A percentile compares a stretch with the other conserved stretches of the same genome.
phyloP scores from a whole-genome alignment of 1,284 basidiomycete species.

The Microstroma glucosiphilum region DNA sequence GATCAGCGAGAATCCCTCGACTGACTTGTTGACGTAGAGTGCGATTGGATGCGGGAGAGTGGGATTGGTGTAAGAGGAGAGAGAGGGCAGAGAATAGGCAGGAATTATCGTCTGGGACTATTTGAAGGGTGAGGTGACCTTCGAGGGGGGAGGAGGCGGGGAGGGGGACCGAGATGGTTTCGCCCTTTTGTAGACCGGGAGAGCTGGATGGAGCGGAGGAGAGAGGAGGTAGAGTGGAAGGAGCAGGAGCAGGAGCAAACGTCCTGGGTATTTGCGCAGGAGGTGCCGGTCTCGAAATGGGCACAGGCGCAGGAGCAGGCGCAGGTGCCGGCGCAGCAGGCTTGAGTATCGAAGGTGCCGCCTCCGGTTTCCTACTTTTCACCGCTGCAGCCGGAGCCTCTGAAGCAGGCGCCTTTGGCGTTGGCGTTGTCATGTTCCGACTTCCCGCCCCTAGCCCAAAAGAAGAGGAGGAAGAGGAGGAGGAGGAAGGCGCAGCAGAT shows the following conservation, averaged over 20 bases:
- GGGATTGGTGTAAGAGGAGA: constrained; percentile 17
- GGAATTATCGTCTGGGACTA: constrained; percentile 38
- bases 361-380: no score
- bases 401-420: no score
- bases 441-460: no score
- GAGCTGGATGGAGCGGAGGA: not conserved
- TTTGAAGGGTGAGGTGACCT: constrained; percentile 19
- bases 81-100: constrained; percentile 34
- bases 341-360: no score
- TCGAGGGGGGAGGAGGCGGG: not conserved
- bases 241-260: not conserved
- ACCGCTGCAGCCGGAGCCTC: no score
- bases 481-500: not conserved
- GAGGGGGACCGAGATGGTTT: not conserved
- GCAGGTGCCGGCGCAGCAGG: not conserved
- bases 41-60: constrained; percentile 15
- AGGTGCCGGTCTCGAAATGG: not conserved
- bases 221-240: not conserved
- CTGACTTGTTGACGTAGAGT: constrained; percentile 23
- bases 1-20: constrained; percentile 18
- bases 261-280: not conserved
- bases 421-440: no score
- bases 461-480: no score
- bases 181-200: not conserved
- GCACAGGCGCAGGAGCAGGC: not conserved